Conservation (phyloP, 2,329 filamentous ascomycete species). For the Diaporthe helianthi region DNA sequence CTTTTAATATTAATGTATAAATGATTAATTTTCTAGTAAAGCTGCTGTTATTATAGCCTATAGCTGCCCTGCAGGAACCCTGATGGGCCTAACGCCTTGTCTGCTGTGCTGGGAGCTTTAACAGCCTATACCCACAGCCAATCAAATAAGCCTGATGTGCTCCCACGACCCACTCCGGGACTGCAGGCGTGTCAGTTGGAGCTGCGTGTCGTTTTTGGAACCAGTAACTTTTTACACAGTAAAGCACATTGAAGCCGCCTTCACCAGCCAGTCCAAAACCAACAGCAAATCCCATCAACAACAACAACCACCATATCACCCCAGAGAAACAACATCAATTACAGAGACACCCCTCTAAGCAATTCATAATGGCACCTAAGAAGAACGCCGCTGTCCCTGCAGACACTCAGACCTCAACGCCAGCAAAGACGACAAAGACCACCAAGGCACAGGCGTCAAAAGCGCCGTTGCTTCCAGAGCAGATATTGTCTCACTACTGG, state of each 20-base stretch:
- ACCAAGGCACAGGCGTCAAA: conserved; percentile 24
- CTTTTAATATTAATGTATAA: too few species aligned
- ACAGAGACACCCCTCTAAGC: background rate
- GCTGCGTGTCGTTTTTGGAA: conserved; percentile 33
- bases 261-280: background rate
- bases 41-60: background rate
- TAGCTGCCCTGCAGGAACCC: background rate
- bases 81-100: conserved; percentile 15
- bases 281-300: background rate
- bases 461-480: conserved; percentile 40
- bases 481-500: conserved; percentile 75
- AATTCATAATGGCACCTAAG: conserved; percentile 30
- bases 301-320: background rate
- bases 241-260: background rate
- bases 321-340: background rate
- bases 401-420: background rate
- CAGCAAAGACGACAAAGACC: conserved; percentile 15
- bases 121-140: conserved; percentile 11
- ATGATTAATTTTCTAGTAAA: too few species aligned
- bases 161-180: conserved; percentile 7
- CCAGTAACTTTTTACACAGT: conserved; percentile 22
- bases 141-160: conserved; percentile 15
- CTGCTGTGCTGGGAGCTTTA: background rate
- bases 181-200: conserved; percentile 23
- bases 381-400: conserved; percentile 25